A percentile compares a stretch with the other conserved stretches of the same genome.
These are phyloP conservation scores for Circinella minor DNA, from an alignment of 371 early-diverging fungal genomes.

Conservation along the genomic window DNA sequence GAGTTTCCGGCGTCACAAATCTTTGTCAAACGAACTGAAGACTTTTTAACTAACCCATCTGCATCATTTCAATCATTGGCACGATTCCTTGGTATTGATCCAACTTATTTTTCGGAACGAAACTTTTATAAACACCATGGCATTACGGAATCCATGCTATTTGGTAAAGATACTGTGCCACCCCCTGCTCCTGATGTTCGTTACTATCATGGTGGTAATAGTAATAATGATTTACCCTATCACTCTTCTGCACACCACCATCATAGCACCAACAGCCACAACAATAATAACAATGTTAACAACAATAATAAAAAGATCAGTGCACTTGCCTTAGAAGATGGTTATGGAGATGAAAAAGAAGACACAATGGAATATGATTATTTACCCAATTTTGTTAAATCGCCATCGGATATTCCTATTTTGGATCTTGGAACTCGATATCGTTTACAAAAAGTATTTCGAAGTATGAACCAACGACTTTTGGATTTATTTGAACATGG, in stretches of 20 bases:
- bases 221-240: neutral
- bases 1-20: conserved; percentile 45
- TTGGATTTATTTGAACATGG: conserved; percentile 49
- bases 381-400: neutral
- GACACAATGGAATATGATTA: conserved; percentile 14
- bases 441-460: conserved; percentile 55
- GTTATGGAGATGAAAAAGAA: neutral
- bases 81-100: conserved; percentile 40
- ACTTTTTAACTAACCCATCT: conserved; percentile 33
- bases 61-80: conserved; percentile 35
- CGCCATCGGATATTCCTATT: conserved; percentile 1
- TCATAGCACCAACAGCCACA: neutral
- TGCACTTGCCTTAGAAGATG: conserved; percentile 14
- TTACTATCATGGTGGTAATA: neutral
- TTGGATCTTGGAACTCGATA: conserved; percentile 49
- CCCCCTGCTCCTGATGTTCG: neutral
- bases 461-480: conserved; percentile 49
- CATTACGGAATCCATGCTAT: conserved; percentile 23
- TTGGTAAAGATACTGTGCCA: conserved; percentile 15
- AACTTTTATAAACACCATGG: conserved; percentile 28
- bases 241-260: no score
- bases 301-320: conserved; percentile 17
- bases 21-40: conserved; percentile 43
- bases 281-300: conserved; percentile 1
- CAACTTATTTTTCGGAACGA: conserved; percentile 30